These are phyloP conservation scores for Crithidia mellificae DNA, from an alignment of 208 protist genomes.

Conservation along the genomic window DNA sequence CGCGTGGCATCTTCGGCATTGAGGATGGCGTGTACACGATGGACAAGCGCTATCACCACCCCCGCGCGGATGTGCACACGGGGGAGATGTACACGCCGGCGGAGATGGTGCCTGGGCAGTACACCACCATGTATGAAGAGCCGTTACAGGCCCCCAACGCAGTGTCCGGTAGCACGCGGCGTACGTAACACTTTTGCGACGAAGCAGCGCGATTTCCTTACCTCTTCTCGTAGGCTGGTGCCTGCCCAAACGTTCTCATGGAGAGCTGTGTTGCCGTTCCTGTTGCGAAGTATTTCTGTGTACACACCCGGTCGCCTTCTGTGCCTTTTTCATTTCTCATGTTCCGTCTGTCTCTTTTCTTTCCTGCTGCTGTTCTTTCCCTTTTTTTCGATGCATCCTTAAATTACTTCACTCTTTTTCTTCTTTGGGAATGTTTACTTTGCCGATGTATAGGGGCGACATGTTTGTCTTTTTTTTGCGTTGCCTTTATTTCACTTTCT, in stretches of 20 bases:
- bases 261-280: too few relatives aligned
- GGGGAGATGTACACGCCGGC: conserved; percentile 74
- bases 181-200: not conserved
- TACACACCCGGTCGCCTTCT: too few relatives aligned
- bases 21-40: conserved; percentile 86
- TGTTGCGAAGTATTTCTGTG: too few relatives aligned
- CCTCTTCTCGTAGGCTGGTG: too few relatives aligned
- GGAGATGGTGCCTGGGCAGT: conserved; percentile 85
- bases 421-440: not conserved
- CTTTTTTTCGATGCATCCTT: not conserved
- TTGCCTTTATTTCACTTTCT: conserved; percentile 8
- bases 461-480: not conserved
- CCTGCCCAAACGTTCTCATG: too few relatives aligned
- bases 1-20: conserved; percentile 77
- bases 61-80: conserved; percentile 70
- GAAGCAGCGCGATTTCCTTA: too few relatives aligned
- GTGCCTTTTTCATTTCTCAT: too few relatives aligned
- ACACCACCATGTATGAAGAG: conserved; percentile 75
- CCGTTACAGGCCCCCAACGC: conserved; percentile 77
- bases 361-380: not conserved
- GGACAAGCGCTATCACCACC: conserved; percentile 79
- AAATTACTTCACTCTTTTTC: not conserved
- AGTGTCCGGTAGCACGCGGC: conserved; percentile 31
- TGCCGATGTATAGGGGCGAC: not conserved
- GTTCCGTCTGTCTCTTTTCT: not conserved